Conservation (phyloP, 75 land plant genomes). For the Pinus taeda region DNA sequence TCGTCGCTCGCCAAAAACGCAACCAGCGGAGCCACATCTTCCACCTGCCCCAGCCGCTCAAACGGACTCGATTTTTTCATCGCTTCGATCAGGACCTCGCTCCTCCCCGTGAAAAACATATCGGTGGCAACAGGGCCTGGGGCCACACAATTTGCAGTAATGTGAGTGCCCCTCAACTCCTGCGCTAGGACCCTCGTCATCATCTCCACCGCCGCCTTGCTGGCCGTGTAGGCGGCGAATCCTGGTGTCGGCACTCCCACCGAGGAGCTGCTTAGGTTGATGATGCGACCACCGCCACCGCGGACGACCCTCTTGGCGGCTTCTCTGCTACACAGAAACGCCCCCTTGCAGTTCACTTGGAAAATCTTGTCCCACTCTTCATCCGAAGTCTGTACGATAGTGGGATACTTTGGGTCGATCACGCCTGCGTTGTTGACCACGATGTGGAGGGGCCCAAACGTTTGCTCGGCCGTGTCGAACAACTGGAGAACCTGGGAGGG, state of each 20-base stretch:
- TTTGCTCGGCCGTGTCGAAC: slow-evolving; percentile 26
- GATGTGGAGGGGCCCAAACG: slow-evolving; percentile 28
- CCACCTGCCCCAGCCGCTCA: slow-evolving; percentile 33
- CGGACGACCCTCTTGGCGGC: slow-evolving; percentile 33
- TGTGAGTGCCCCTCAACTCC: slow-evolving; percentile 37
- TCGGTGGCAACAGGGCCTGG: slow-evolving; percentile 60
- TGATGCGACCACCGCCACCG: slow-evolving; percentile 36
- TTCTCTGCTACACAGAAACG: slow-evolving; percentile 38
- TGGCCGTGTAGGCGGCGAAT: slow-evolving; percentile 28
- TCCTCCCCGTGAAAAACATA: slow-evolving; percentile 35
- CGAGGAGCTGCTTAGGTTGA: slow-evolving; percentile 23
- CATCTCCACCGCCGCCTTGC: slow-evolving; percentile 49
- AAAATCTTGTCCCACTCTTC: slow-evolving; percentile 23
- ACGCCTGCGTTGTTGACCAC: slow-evolving; percentile 36
- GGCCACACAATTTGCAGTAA: slow-evolving; percentile 53
- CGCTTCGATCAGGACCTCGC: slow-evolving; percentile 16
- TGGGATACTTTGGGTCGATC: slow-evolving; percentile 10
- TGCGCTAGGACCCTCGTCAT: slow-evolving; percentile 47
- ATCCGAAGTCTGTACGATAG: slow-evolving; percentile 14
- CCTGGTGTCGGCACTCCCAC: slow-evolving; percentile 21
- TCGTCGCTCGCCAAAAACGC: slow-evolving; percentile 42
- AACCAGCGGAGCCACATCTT: slow-evolving; percentile 39
- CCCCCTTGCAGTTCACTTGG: slow-evolving; percentile 31
- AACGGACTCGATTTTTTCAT: slow-evolving; percentile 16
- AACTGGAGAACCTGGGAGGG: slow-evolving; percentile 19